Evolutionary conservation across 768 basidiomycete species (phyloP), one percentile per base, ranked within the genome.

Genomic region (Mycena epipterygia): DNA sequence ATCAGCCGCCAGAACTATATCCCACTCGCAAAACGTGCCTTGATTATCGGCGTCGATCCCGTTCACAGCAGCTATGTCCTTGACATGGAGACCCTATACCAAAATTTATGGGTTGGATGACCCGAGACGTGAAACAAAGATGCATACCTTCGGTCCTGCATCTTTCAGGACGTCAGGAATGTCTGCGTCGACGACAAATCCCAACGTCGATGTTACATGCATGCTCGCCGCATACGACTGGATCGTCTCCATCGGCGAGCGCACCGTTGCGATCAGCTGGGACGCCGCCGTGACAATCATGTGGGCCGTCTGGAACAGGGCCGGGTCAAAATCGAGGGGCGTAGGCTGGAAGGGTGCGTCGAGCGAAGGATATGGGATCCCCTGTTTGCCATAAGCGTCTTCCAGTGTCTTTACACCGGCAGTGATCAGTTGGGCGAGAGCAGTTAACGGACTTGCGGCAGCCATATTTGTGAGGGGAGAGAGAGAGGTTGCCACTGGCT

Each of bases 121-220:
- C 32, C 11, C 49, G 30, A 25, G n/a, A 29, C 2, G 14, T 33
- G 23, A 49, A 21, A 60, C 64, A 52, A 44, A 32, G 51, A 30
- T 21, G 19, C 5, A n/a, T 13, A 53, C 69, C 53, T 71, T 5
- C 13, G 76, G 71, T 5, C 83, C 83, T 11, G 79, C 80, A 37
- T 77, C 79, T 14, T 77, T 76, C 44, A 85, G 68, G 14, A 84
- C 81, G 52, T 84, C 82, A 16, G 78, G 75, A 21, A 84, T 76
- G 64, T 83, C 79, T 11, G 78, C 73, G 33, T 83, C 81, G n/a
- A 77, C 75, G n/a, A 76, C 75, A 27, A 79, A 76, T 0, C 77
- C 78, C 4, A 79, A 55, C 13, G 76, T 70, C 7, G 77, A 74
- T 5, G 77, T 76, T 37, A 51, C 58, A 27, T 78, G 78, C 68